phyloP scores from a whole-genome alignment of 23 red algal genomes.

The Agarophyton chilense region DNA sequence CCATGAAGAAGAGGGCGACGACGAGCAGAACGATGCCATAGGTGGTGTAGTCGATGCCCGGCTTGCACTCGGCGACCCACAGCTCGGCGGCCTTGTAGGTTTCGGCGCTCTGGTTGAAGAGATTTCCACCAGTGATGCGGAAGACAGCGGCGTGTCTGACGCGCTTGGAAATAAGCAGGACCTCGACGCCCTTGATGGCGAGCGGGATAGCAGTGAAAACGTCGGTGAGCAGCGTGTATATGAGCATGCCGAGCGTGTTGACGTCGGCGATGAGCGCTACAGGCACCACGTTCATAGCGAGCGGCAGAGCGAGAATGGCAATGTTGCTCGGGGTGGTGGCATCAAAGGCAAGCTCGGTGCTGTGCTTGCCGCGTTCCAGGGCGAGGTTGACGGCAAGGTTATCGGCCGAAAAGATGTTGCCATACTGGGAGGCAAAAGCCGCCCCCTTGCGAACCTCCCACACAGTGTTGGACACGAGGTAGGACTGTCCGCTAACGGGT shows the following conservation, averaged over 20 bases:
- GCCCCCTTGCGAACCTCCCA: background rate
- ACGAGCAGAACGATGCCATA: slow-evolving; percentile 2
- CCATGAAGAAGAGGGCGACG: slow-evolving; percentile 41
- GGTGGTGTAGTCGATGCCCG: background rate
- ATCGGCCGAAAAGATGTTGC: slow-evolving; percentile 30
- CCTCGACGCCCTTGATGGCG: slow-evolving; percentile 39
- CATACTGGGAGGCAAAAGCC: slow-evolving; percentile 3
- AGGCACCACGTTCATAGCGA: slow-evolving; percentile 46
- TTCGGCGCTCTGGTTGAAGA: background rate
- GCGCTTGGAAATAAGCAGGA: background rate
- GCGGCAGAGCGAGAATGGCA: slow-evolving; percentile 43
- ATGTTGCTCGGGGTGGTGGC: slow-evolving; percentile 54
- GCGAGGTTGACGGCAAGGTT: slow-evolving; percentile 40
- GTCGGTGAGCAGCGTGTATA: slow-evolving; percentile 53
- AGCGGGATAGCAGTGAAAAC: slow-evolving; percentile 30
- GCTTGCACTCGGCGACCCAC: slow-evolving; percentile 21
- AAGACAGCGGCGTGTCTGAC: background rate
- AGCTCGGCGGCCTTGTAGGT: slow-evolving; percentile 16
- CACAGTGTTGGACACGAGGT: background rate
- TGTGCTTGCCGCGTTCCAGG: slow-evolving; percentile 27
- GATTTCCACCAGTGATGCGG: slow-evolving; percentile 11
- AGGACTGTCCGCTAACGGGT: background rate
- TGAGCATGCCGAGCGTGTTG: slow-evolving; percentile 40
- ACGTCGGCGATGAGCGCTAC: slow-evolving; percentile 62
- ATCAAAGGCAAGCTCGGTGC: slow-evolving; percentile 26